Evolutionary conservation across 345 rosid species (phyloP), one percentile per base, ranked within the genome.

Genomic region (Brassica carinata): DNA sequence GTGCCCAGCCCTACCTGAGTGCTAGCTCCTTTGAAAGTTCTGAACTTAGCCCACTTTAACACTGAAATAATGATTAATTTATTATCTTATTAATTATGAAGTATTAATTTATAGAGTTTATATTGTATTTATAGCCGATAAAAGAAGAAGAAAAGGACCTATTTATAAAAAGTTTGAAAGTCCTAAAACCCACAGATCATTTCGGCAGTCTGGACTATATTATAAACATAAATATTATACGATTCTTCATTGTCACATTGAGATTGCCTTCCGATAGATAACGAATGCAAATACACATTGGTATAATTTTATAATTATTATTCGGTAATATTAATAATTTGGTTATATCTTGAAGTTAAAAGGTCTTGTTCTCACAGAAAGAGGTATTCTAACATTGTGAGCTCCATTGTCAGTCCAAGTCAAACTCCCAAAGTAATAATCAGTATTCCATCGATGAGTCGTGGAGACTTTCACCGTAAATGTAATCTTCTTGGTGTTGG

Each of bases 11-110:
- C 19, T 18, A 18, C 19, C 19, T 18, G 19, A 18, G 19, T 18
- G 79, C 89, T 83, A 85, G 92, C 97, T 69, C 97, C 97, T 82
- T 94, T 90, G 64, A 96, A 94, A 19, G 98, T 85, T 69, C 95
- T 82, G 84, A 96, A 92, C n/a, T 2, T 40, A 40, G 1, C 48
- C 14, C 13, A 43, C 3, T 43, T 10, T 43, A 10, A 10, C 51
- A 10, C 10, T 43, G 51, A 43, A 43, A 43, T 43, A 9, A 43
- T 43, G 3, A 43, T 43, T 43, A 3, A 43, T 3, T 10, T 10
- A 43, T 10, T 43, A 1, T 43, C 51, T 13, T 48, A 48, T 48
- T 48, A 3, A 45, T 45, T 45, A 48, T 5, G 55, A 14, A 48
- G 5, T 13, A 48, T 48, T 48, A 43, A 0, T 10, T 14, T 48